Percentiles rank a stretch among this genome's conserved stretches.
phyloP scores from a whole-genome alignment of 768 basidiomycete genomes.

The Pholiota molesta region DNA sequence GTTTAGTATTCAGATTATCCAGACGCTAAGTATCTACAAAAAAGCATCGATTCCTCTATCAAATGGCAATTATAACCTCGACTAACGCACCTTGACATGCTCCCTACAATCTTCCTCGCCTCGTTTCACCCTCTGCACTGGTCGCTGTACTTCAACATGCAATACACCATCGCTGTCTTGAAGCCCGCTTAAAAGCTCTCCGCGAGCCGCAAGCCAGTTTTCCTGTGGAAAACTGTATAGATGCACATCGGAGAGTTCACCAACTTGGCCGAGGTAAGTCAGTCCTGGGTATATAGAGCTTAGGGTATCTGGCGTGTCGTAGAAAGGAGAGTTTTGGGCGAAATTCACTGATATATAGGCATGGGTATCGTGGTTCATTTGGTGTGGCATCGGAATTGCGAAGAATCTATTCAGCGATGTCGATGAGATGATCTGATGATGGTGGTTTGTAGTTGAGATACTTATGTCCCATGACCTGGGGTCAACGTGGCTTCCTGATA shows the following conservation, averaged over 20 bases:
- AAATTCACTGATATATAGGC: conserved; percentile 32
- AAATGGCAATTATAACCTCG: not conserved
- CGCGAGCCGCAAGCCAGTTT: conserved; percentile 27
- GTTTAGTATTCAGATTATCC: no score
- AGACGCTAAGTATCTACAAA: no score
- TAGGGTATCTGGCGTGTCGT: conserved; percentile 25
- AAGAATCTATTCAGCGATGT: no score
- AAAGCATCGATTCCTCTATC: no score
- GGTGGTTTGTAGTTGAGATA: no score
- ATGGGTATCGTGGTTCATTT: conserved; percentile 19
- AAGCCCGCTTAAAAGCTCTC: conserved; percentile 26
- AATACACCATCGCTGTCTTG: conserved; percentile 24
- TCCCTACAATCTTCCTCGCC: conserved; percentile 27
- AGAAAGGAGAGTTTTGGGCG: conserved; percentile 20
- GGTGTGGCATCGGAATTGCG: conserved; percentile 6
- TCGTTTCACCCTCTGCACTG: conserved; percentile 26
- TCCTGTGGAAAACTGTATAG: conserved; percentile 32
- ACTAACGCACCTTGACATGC: not conserved
- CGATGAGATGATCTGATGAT: no score
- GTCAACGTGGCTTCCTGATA: no score
- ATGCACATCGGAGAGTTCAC: conserved; percentile 33
- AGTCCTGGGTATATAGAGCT: conserved; percentile 28
- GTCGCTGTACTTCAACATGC: conserved; percentile 32
- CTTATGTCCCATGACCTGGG: no score
- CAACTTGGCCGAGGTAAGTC: conserved; percentile 33